Evolutionary conservation across 257 asterid species (phyloP).

Genomic region (Primulina huaijiensis): DNA sequence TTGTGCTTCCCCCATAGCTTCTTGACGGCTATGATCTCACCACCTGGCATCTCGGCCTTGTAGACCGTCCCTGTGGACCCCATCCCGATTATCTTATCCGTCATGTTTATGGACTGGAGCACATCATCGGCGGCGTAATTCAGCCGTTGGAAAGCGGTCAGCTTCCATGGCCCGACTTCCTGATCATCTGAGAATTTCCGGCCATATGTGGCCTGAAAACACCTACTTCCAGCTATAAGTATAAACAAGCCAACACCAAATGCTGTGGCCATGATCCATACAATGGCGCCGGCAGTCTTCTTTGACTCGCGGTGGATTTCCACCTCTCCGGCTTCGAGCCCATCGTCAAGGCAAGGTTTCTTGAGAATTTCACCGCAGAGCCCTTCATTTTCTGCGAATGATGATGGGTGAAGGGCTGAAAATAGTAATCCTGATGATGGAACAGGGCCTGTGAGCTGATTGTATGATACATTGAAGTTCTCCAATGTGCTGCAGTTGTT

Average conservation of each 20-base stretch:
- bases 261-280: slow-evolving; percentile 83
- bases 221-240: slow-evolving; percentile 52
- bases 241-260: slow-evolving; percentile 67
- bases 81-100: slow-evolving; percentile 72
- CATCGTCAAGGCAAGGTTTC: slow-evolving; percentile 49
- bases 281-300: slow-evolving; percentile 62
- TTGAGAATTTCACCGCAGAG: slow-evolving; percentile 61
- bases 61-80: slow-evolving; percentile 86
- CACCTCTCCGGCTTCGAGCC: slow-evolving; percentile 26
- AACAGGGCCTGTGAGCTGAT: slow-evolving; percentile 84
- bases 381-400: slow-evolving; percentile 74
- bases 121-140: slow-evolving; percentile 82
- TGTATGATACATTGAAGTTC: slow-evolving; percentile 78
- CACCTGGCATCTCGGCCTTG: slow-evolving; percentile 93
- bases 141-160: slow-evolving; percentile 78
- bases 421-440: slow-evolving; percentile 66
- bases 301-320: slow-evolving; percentile 43
- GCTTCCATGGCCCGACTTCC: slow-evolving; percentile 69
- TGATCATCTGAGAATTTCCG: slow-evolving; percentile 34
- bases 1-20: slow-evolving; percentile 82
- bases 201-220: slow-evolving; percentile 52
- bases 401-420: slow-evolving; percentile 61
- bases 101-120: slow-evolving; percentile 24
- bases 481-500: slow-evolving; percentile 70
- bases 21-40: slow-evolving; percentile 84